Evolutionary conservation across 106 monocot genomes (phyloP).

Genomic region (Allium sativum): DNA sequence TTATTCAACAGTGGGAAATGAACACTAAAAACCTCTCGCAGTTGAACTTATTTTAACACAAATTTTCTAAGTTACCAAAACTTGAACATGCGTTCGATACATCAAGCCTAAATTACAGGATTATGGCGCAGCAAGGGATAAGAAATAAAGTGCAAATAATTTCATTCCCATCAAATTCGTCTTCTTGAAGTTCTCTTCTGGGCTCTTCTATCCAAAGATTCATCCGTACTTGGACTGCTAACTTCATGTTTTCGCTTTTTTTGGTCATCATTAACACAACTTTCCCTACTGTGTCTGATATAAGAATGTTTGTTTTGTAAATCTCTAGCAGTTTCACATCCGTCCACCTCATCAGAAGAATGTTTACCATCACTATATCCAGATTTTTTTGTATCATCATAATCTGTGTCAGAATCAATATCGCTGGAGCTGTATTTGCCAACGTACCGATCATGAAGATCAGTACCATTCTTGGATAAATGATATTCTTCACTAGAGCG

Average conservation of each 20-base stretch:
- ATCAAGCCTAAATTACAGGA: no score
- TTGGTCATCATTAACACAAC: no score
- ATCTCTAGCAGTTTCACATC: conserved; percentile 2
- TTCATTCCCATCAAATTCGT: not conserved
- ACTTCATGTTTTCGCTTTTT: conserved; percentile 1
- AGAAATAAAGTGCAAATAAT: no score
- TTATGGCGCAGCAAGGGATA: no score
- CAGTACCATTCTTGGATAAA: not conserved
- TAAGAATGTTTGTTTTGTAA: not conserved
- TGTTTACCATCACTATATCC: not conserved
- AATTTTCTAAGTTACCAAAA: no score
- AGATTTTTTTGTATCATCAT: not conserved
- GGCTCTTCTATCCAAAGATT: conserved; percentile 1
- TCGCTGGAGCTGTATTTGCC: conserved; percentile 8
- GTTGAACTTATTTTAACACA: no score
- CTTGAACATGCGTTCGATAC: no score
- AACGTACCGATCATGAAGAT: conserved; percentile 14
- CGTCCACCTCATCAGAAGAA: conserved; percentile 4
- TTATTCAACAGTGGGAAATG: no score
- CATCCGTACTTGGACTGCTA: conserved; percentile 1
- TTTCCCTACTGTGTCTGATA: not conserved
- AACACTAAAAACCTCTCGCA: no score
- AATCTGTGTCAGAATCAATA: conserved; percentile 9
- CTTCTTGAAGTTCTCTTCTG: conserved; percentile 3
- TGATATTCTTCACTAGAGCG: conserved; percentile 12